These are phyloP conservation scores for Blastocystis sp. DNA, from an alignment of 352 stramenopile genomes.

Conservation along the genomic window DNA sequence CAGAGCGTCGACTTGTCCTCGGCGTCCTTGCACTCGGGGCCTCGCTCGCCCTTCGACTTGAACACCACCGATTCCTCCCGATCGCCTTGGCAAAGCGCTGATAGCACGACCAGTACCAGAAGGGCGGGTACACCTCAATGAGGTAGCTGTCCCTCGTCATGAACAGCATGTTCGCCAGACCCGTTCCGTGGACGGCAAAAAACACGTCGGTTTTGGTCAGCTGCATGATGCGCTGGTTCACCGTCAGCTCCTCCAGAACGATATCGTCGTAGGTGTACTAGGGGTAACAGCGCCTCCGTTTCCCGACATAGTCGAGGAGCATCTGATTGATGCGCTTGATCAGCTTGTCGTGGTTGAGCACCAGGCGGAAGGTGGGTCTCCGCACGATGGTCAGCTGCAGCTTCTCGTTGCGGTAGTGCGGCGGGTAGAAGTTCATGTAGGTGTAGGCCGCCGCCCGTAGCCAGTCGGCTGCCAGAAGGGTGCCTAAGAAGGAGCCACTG, in stretches of 20 bases:
- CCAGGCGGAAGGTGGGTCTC: constrained; percentile 20
- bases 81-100: constrained; percentile 23
- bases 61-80: constrained; percentile 29
- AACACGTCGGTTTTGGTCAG: constrained; percentile 26
- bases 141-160: constrained; percentile 50
- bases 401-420: background rate
- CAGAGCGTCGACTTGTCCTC: constrained; percentile 14
- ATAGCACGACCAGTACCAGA: constrained; percentile 57
- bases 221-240: constrained; percentile 29
- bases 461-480: constrained; percentile 7
- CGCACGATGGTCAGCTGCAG: constrained; percentile 23
- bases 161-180: constrained; percentile 38
- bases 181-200: constrained; percentile 45
- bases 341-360: constrained; percentile 33
- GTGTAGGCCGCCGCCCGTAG: constrained; percentile 6
- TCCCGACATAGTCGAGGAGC: constrained; percentile 2
- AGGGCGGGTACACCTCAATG: constrained; percentile 48
- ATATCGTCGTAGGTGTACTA: constrained; percentile 49
- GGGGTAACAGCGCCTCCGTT: background rate
- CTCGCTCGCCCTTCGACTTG: constrained; percentile 29
- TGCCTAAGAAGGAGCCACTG: constrained; percentile 39
- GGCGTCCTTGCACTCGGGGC: constrained; percentile 28
- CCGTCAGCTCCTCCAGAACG: constrained; percentile 21
- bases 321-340: constrained; percentile 29
- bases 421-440: constrained; percentile 26